phyloP scores from a whole-genome alignment of 306 rosid genomes.

The Prunus kanzakura region DNA sequence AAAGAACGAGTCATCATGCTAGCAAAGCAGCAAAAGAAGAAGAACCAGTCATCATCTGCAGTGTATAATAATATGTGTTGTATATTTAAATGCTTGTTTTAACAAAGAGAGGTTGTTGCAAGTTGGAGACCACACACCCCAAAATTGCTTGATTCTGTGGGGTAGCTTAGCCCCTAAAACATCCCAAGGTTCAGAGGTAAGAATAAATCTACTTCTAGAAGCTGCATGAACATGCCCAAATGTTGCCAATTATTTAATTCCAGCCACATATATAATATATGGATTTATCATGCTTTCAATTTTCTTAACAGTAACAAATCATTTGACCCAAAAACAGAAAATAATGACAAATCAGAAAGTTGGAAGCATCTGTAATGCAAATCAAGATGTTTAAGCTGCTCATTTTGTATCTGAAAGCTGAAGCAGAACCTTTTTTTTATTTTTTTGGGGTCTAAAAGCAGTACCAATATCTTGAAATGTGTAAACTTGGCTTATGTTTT shows the following conservation, averaged over 20 bases:
- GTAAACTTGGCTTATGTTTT: no score
- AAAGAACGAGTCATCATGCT: neutral
- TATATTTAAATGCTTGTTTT: neutral
- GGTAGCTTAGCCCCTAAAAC: neutral
- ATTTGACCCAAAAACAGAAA: no score
- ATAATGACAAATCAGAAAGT: no score
- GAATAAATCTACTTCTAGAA: neutral
- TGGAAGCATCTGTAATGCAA: no score
- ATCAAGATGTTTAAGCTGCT: no score
- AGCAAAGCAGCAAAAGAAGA: neutral
- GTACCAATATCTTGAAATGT: no score
- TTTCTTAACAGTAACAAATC: no score
- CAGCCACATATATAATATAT: no score
- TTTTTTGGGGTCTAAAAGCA: no score
- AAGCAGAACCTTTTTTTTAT: no score
- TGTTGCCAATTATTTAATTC: neutral
- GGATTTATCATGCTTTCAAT: no score
- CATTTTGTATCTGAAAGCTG: no score
- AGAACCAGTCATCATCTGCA: constrained; percentile 21
- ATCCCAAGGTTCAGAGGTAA: neutral
- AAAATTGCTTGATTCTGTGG: constrained; percentile 1
- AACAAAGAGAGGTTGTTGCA: constrained; percentile 4
- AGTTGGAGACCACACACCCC: constrained; percentile 21
- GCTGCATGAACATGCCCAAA: neutral
- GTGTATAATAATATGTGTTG: neutral